These are phyloP conservation scores for Schizophyllum commune DNA, from an alignment of 1,284 basidiomycete genomes.

Conservation along the genomic window DNA sequence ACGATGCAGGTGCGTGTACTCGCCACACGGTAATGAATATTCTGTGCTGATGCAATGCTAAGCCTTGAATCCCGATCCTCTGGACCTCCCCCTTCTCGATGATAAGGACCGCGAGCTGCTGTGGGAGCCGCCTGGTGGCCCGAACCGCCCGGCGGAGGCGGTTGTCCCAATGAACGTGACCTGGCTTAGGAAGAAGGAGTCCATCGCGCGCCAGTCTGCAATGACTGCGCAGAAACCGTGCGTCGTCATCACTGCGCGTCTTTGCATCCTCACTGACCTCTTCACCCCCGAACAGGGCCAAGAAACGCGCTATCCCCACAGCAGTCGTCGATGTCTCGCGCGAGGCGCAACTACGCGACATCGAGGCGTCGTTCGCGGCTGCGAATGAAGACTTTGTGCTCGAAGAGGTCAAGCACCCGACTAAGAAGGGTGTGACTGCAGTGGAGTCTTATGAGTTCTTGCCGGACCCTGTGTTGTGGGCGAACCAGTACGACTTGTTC, in stretches of 20 bases:
- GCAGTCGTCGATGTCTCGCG: constrained; percentile 68
- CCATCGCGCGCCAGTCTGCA: constrained; percentile 53
- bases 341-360: constrained; percentile 72
- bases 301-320: constrained; percentile 13
- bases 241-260: constrained; percentile 17
- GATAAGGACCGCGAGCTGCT: constrained; percentile 3
- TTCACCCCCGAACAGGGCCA: background rate
- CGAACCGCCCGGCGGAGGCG: constrained; percentile 29
- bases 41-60: constrained; percentile 7
- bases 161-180: constrained; percentile 60
- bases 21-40: background rate
- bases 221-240: constrained; percentile 51
- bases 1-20: constrained; percentile 18
- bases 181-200: constrained; percentile 87
- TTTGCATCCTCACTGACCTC: background rate
- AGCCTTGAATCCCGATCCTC: constrained; percentile 66
- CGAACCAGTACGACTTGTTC: constrained; percentile 85
- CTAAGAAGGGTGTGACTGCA: constrained; percentile 69
- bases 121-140: constrained; percentile 27
- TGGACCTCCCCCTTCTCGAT: constrained; percentile 50
- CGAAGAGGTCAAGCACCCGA: constrained; percentile 64
- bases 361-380: constrained; percentile 75
- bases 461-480: constrained; percentile 84
- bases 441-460: constrained; percentile 82
- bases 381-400: constrained; percentile 55